Evolutionary conservation across 2,329 filamentous ascomycete species (phyloP).

Genomic region (Hypoxylon sp.): DNA sequence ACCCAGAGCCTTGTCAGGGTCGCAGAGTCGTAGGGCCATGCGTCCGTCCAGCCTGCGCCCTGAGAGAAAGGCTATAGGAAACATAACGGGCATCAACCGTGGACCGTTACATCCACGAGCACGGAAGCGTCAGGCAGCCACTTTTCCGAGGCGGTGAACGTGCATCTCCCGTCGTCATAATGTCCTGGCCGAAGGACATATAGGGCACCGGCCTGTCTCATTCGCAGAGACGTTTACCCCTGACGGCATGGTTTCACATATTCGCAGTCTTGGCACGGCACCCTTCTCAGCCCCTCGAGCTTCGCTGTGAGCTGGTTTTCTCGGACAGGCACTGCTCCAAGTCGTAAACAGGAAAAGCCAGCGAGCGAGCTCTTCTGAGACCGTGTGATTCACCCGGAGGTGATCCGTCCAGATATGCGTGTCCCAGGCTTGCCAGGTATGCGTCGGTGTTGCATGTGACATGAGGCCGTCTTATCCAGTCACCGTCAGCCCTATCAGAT

Average conservation of each 20-base stretch:
- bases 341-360: slow-evolving; percentile 2
- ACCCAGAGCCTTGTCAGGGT: too few relatives aligned
- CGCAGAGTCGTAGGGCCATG: too few relatives aligned
- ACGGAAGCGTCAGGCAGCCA: slow-evolving; percentile 34
- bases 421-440: too few relatives aligned
- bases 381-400: slow-evolving; percentile 11
- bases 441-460: slow-evolving; percentile 1
- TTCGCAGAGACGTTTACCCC: slow-evolving; percentile 28
- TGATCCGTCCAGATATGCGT: too few relatives aligned
- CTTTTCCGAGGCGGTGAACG: slow-evolving; percentile 33
- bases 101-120: too few relatives aligned
- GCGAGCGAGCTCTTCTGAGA: slow-evolving; percentile 13
- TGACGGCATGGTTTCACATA: slow-evolving; percentile 26
- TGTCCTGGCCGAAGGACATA: slow-evolving; percentile 21
- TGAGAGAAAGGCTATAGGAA: too few relatives aligned
- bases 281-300: slow-evolving; percentile 9
- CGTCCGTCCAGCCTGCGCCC: too few relatives aligned
- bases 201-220: slow-evolving; percentile 24
- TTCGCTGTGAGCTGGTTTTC: background rate
- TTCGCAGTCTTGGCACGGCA: slow-evolving; percentile 20
- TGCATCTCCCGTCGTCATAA: slow-evolving; percentile 14
- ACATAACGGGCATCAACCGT: too few relatives aligned
- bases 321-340: slow-evolving; percentile 4
- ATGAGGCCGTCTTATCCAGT: background rate
- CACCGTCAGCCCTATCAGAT: slow-evolving; percentile 29